A percentile compares a stretch with the other conserved stretches of the same genome.
Conservation (phyloP, 1,284 basidiomycete species). For the Cryptococcus hybrid region DNA sequence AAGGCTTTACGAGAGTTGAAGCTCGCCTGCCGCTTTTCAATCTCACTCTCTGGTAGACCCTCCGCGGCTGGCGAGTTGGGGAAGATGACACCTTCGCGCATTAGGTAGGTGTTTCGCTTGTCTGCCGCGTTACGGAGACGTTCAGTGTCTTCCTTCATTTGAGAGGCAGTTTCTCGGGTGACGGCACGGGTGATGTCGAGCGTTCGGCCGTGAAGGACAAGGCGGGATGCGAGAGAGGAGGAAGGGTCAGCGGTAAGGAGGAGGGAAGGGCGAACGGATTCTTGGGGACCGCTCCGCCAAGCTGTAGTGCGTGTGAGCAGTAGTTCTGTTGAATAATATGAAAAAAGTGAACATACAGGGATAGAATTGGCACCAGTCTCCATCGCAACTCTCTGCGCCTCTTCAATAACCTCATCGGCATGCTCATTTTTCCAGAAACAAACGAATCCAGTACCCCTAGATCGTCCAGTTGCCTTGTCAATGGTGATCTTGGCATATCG, state of each 20-base stretch:
- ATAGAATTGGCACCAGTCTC: constrained; percentile 55
- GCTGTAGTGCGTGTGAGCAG: constrained; percentile 35
- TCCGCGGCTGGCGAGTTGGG: constrained; percentile 77
- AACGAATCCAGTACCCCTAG: constrained; percentile 92
- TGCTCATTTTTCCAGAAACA: constrained; percentile 96
- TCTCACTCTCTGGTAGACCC: constrained; percentile 64
- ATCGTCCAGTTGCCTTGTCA: constrained; percentile 78
- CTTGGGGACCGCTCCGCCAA: constrained; percentile 51
- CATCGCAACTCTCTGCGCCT: constrained; percentile 68
- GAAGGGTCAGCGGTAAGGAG: constrained; percentile 93
- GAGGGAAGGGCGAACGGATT: constrained; percentile 79
- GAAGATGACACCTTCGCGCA: constrained; percentile 85
- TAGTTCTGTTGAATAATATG: background rate
- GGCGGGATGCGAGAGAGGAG: constrained; percentile 71
- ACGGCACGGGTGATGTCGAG: constrained; percentile 89
- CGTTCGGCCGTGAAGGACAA: constrained; percentile 90
- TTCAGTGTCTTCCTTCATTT: constrained; percentile 83
- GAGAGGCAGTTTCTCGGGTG: constrained; percentile 79
- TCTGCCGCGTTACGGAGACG: constrained; percentile 83
- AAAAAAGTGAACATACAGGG: constrained; percentile 25
- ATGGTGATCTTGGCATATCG: constrained; percentile 91
- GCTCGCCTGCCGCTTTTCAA: constrained; percentile 77
- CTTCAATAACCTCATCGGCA: constrained; percentile 79
- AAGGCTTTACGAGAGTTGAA: constrained; percentile 77
- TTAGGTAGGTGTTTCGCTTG: constrained; percentile 92